Percentiles rank a stretch among this genome's conserved stretches.
These are phyloP conservation scores for Ettlia oleoabundans DNA, from an alignment of 139 green algal species.

Conservation along the genomic window DNA sequence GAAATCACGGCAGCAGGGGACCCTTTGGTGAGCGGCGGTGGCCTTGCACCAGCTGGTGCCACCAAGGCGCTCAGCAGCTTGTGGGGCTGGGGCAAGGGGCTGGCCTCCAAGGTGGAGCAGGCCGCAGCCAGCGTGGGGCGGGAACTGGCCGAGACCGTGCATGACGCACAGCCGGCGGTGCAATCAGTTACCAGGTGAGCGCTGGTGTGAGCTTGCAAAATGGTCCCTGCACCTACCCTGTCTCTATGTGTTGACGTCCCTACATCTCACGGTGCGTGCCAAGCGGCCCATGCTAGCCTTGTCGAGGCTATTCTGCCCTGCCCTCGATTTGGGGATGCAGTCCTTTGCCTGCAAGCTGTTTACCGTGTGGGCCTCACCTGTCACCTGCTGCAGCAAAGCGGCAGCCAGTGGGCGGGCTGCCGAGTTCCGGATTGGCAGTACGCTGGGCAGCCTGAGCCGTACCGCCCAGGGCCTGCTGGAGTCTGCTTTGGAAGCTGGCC, in stretches of 20 bases:
- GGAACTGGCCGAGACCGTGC: slow-evolving; percentile 26
- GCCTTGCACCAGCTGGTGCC: not conserved
- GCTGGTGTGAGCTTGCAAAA: not conserved
- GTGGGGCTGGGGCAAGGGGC: slow-evolving; percentile 7
- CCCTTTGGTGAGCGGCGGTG: too few species aligned
- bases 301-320: too few species aligned
- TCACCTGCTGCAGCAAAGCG: slow-evolving; percentile 14
- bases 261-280: too few species aligned
- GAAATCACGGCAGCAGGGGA: too few species aligned
- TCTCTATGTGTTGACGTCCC: too few species aligned
- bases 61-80: slow-evolving; percentile 8
- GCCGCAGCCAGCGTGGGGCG: slow-evolving; percentile 2
- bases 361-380: not conserved
- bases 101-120: slow-evolving; percentile 16
- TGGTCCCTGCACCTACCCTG: too few species aligned
- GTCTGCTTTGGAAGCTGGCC: not conserved
- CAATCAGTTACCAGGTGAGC: not conserved
- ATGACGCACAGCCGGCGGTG: slow-evolving; percentile 9
- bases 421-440: slow-evolving; percentile 14
- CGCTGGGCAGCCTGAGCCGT: slow-evolving; percentile 11
- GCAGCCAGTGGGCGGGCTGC: not conserved
- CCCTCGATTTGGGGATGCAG: too few species aligned
- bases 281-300: too few species aligned
- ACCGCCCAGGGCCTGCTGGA: slow-evolving; percentile 21
- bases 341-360: too few species aligned